These are phyloP conservation scores for Kuraishia piskuri DNA, from an alignment of 805 yeast species.

Conservation along the genomic window DNA sequence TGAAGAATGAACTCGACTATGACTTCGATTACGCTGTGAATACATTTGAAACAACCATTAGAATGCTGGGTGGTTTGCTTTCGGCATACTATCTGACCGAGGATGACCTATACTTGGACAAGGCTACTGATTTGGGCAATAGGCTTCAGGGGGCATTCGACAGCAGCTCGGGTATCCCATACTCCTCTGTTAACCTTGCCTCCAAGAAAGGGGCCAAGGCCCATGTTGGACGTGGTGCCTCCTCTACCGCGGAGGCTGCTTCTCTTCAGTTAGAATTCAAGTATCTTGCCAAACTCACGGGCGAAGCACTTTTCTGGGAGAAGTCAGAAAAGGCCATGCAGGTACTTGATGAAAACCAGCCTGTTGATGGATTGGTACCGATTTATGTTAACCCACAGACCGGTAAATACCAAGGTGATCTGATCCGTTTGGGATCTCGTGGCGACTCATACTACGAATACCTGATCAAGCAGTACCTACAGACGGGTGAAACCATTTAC, in stretches of 20 bases:
- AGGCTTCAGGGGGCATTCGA: constrained; percentile 63
- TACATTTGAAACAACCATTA: constrained; percentile 87
- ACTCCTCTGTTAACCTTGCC: constrained; percentile 64
- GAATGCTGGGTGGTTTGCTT: constrained; percentile 90
- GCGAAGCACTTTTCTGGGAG: constrained; percentile 73
- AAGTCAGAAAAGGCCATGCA: constrained; percentile 67
- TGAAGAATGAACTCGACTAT: constrained; percentile 58
- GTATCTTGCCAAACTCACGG: constrained; percentile 71
- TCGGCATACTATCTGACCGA: constrained; percentile 69
- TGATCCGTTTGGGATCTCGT: constrained; percentile 79
- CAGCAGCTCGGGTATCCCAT: constrained; percentile 63
- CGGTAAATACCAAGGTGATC: constrained; percentile 55
- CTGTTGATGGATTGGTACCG: constrained; percentile 74
- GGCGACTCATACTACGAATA: constrained; percentile 94
- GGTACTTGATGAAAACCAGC: constrained; percentile 55
- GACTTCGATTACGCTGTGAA: constrained; percentile 69
- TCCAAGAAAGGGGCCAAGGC: constrained; percentile 52
- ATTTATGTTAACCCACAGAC: constrained; percentile 69
- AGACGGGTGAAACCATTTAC: constrained; percentile 61
- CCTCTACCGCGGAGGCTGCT: constrained; percentile 85
- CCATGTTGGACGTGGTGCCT: constrained; percentile 67
- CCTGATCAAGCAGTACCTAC: constrained; percentile 75
- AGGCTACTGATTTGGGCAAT: constrained; percentile 75
- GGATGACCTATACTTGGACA: constrained; percentile 65
- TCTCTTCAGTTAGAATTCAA: constrained; percentile 84